Evolutionary conservation across 805 yeast species (phyloP).

Genomic region (Yarrowia sp.): DNA sequence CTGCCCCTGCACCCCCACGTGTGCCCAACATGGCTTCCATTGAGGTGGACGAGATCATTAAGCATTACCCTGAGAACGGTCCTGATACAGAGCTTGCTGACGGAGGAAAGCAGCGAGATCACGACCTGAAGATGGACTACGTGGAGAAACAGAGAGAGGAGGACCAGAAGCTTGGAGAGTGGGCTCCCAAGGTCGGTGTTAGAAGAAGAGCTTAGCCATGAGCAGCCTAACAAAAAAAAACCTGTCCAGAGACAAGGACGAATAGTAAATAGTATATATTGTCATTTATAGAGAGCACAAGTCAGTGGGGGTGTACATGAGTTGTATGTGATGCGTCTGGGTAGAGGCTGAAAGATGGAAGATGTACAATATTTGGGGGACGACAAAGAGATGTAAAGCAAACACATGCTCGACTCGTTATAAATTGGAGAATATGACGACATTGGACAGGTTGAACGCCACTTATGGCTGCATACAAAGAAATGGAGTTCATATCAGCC

Average conservation of each 20-base stretch:
- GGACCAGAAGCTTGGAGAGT: not conserved
- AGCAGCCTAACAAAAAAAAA: not conserved
- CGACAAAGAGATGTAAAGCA: no score
- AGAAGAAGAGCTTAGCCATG: not conserved
- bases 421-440: no score
- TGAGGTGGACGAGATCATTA: slow-evolving; percentile 26
- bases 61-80: slow-evolving; percentile 32
- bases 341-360: no score
- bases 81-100: slow-evolving; percentile 32
- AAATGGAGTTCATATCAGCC: no score
- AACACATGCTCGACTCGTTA: no score
- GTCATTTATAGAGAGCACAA: slow-evolving; percentile 4
- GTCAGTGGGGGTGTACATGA: no score
- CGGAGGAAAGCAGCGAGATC: slow-evolving; percentile 29
- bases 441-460: no score
- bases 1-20: not conserved
- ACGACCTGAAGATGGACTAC: slow-evolving; percentile 23
- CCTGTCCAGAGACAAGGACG: slow-evolving; percentile 7
- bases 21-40: slow-evolving; percentile 1
- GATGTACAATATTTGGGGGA: no score
- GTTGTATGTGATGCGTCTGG: no score
- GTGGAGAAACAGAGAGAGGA: slow-evolving; percentile 16
- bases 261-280: slow-evolving; percentile 24
- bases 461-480: no score
- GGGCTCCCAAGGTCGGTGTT: slow-evolving; percentile 14